Conservation (phyloP, 2,329 filamentous ascomycete species). For the Trichoderma breve region DNA sequence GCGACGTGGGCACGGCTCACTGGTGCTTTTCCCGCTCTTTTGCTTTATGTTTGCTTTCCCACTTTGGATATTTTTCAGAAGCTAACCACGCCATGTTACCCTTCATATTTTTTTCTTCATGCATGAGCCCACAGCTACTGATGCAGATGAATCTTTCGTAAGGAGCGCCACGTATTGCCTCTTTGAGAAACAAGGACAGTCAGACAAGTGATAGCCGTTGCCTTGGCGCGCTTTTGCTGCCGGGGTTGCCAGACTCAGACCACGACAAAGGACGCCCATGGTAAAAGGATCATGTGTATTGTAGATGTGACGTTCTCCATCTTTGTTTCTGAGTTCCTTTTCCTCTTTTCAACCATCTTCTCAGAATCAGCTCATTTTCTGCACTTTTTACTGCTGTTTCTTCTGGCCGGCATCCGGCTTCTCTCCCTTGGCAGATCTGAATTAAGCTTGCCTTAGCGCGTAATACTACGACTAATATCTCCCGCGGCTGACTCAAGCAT, state of each 20-base stretch:
- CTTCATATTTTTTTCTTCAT: neutral
- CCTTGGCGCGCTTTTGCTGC: neutral
- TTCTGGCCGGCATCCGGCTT: neutral
- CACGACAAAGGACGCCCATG: neutral
- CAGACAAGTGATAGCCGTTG: neutral
- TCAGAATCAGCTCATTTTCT: neutral
- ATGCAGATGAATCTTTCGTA: neutral
- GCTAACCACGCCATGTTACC: neutral
- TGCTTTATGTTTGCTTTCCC: neutral
- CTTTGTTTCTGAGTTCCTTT: neutral
- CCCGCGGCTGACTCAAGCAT: neutral
- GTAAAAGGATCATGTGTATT: neutral
- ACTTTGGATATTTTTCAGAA: neutral
- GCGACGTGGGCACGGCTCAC: neutral
- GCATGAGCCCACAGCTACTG: neutral
- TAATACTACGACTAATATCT: conserved; percentile 16
- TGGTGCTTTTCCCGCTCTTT: neutral
- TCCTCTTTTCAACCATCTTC: neutral
- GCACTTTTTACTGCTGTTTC: neutral
- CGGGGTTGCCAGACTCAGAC: neutral
- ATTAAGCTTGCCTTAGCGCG: conserved; percentile 16
- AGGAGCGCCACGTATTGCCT: conserved; percentile 4
- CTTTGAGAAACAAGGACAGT: conserved; percentile 12
- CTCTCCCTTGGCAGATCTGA: neutral
- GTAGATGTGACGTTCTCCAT: too few relatives aligned